Conservation (phyloP, 306 rosid species). For the Fragaria iinumae region DNA sequence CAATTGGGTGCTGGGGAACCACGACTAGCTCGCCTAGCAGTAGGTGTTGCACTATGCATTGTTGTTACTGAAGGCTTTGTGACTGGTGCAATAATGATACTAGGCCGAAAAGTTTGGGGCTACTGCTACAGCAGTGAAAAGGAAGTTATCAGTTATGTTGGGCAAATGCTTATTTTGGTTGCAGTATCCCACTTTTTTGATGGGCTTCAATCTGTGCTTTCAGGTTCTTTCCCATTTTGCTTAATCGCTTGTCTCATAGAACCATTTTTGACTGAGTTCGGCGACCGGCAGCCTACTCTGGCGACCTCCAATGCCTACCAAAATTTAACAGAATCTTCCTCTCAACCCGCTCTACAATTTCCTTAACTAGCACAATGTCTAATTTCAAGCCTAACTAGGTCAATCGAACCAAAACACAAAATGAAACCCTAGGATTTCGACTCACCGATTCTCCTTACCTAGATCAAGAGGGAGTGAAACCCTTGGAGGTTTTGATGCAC, state of each 20-base stretch:
- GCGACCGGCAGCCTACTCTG: too few species aligned
- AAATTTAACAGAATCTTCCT: too few species aligned
- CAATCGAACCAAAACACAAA: too few species aligned
- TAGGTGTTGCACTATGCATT: conserved; percentile 22
- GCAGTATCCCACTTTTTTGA: conserved; percentile 43
- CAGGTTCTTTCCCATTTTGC: conserved; percentile 25
- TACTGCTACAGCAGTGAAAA: conserved; percentile 36
- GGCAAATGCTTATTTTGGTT: conserved; percentile 34
- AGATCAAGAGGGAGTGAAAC: too few species aligned
- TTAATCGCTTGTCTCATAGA: neutral
- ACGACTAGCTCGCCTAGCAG: conserved; percentile 27
- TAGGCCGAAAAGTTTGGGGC: conserved; percentile 48
- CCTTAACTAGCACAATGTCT: too few species aligned
- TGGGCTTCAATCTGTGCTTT: conserved; percentile 43
- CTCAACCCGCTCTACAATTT: too few species aligned
- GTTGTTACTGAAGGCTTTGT: conserved; percentile 35
- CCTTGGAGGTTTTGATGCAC: too few species aligned
- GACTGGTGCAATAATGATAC: conserved; percentile 25
- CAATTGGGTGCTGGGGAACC: conserved; percentile 42
- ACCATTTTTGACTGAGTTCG: neutral
- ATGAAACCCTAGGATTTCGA: too few species aligned
- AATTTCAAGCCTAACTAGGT: too few species aligned
- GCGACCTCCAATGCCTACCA: too few species aligned
- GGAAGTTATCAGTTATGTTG: conserved; percentile 26
- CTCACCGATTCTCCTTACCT: too few species aligned